Conservation (phyloP, 805 yeast genomes). For the Candida coquimbonensis region DNA sequence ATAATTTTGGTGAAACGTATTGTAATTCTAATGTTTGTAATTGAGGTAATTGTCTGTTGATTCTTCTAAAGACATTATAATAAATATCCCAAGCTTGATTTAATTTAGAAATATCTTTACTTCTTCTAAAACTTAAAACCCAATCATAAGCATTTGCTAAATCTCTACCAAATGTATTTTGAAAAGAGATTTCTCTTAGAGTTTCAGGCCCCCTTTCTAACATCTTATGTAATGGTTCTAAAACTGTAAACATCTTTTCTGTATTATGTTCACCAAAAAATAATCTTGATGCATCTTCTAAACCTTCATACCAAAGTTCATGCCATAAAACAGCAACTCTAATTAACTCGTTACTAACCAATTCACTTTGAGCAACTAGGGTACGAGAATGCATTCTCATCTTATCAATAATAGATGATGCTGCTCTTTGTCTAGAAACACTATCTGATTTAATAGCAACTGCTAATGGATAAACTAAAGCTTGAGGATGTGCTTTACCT, state of each 20-base stretch:
- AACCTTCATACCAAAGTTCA: constrained; percentile 95
- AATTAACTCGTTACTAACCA: constrained; percentile 89
- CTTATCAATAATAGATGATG: constrained; percentile 81
- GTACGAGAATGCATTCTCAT: constrained; percentile 83
- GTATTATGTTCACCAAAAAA: constrained; percentile 93
- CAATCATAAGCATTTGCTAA: constrained; percentile 89
- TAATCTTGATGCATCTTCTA: constrained; percentile 91
- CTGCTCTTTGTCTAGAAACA: constrained; percentile 83
- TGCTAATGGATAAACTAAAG: constrained; percentile 88
- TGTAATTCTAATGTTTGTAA: constrained; percentile 80
- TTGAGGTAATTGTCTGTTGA: constrained; percentile 83
- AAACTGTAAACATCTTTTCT: constrained; percentile 86
- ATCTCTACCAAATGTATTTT: constrained; percentile 90
- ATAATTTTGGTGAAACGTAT: constrained; percentile 86
- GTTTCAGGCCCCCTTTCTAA: constrained; percentile 87
- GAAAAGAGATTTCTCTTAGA: constrained; percentile 84
- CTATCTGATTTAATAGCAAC: constrained; percentile 95
- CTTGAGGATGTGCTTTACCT: constrained; percentile 96
- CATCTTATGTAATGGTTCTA: constrained; percentile 84
- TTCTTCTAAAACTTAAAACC: constrained; percentile 78
- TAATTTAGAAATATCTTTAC: constrained; percentile 79
- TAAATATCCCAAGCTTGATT: constrained; percentile 98
- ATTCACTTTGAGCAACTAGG: constrained; percentile 85
- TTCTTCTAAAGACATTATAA: constrained; percentile 86
- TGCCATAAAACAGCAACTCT: constrained; percentile 96